Conservation (phyloP, 2,329 filamentous ascomycete species). For the Pseudocercospora crystallina region DNA sequence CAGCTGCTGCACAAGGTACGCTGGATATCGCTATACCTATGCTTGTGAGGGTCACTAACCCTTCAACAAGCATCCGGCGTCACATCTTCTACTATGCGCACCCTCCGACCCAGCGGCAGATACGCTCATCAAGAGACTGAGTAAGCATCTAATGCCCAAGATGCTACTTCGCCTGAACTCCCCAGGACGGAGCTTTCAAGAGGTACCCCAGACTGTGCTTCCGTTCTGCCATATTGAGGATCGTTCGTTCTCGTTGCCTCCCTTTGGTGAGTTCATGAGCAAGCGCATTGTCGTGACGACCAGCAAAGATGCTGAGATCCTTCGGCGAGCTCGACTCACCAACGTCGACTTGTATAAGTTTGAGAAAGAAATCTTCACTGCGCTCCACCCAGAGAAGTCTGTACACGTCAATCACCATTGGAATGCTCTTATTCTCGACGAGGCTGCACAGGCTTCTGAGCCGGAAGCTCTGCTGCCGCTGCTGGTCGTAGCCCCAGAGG, state of each 20-base stretch:
- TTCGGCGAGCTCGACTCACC: constrained; percentile 24
- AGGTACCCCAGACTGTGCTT: constrained; percentile 26
- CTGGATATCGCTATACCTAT: too few relatives aligned
- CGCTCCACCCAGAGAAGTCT: constrained; percentile 16
- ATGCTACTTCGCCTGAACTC: constrained; percentile 27
- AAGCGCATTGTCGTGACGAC: constrained; percentile 26
- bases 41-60: neutral
- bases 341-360: constrained; percentile 26
- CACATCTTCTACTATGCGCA: constrained; percentile 26
- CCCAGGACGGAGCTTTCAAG: constrained; percentile 26
- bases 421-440: constrained; percentile 28
- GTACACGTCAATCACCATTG: constrained; percentile 22
- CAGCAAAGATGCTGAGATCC: constrained; percentile 25
- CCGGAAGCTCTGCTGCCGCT: constrained; percentile 26
- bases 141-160: constrained; percentile 17
- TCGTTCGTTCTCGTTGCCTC: constrained; percentile 26
- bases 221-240: constrained; percentile 28
- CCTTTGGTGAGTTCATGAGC: constrained; percentile 23
- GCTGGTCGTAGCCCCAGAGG: constrained; percentile 21
- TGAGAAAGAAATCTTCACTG: constrained; percentile 16
- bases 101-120: constrained; percentile 31
- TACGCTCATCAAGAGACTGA: constrained; percentile 25
- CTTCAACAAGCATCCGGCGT: neutral
- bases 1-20: constrained; percentile 20
- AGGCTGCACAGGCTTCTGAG: constrained; percentile 30